Base-by-base conservation (phyloP, 1,284 basidiomycete genomes). In the Sanghuangporus baumii region DNA sequence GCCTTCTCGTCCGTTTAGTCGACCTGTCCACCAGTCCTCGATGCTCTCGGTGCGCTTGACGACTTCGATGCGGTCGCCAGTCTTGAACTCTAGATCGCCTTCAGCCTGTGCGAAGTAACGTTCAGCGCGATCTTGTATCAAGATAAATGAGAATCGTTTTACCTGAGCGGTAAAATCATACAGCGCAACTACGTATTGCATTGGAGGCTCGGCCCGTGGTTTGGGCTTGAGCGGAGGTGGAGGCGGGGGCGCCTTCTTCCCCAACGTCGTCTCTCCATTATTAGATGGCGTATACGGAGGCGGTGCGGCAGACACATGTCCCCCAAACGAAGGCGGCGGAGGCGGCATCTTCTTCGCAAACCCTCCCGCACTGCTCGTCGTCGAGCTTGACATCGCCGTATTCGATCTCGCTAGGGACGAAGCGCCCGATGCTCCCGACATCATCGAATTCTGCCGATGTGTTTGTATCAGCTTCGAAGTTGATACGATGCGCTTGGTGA, bases 21-120 rank as follows among this genome's bases (percentile, higher is more conserved):
- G 82, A 5, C 96, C 97, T 8, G 95, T 98, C 96, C 96, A 99
- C 96, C 96, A 99, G 72, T 99, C 97, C 72, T 98, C 94, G 23
- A 88, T 75, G 68, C 86, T 94, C 2, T 83, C 85, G 11, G 91
- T 91, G 71, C 88, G 85, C 75, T 97, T 89, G 36, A 97, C 83
- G 60, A 99, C 81, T 76, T 97, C 94, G 74, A 99, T 98, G 67
- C 85, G 79, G 74, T 99, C 96, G n/a, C 97, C 97, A 1, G 86
- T 85, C 63, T 79, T 85, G 79, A 99, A 99, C 1, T 87, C 89
- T 60, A 99, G 78, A 74, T 99, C 96, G 0, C 97, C 97, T 0
- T 93, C 94, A 36, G 94, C 92, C 86, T 96, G 74, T 52, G 60
- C 34, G 36, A 9, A 38, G 57, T 3, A 14, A 7, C n/a, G 46